Percentiles rank a stretch among this genome's conserved stretches.
phyloP scores from a whole-genome alignment of 805 yeast species.

The Kodamaea lidongshanica region DNA sequence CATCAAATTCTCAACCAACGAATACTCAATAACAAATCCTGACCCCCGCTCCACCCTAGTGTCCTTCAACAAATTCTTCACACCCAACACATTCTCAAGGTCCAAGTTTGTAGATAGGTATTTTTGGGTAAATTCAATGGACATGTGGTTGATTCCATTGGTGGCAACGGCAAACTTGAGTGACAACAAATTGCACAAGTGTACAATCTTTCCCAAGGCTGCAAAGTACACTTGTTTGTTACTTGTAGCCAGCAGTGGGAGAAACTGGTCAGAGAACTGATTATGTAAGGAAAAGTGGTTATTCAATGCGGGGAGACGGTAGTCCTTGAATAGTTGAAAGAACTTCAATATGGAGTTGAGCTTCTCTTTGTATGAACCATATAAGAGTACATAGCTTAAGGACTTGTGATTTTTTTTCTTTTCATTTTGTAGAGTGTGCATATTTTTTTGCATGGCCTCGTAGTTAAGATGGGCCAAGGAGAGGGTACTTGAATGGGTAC shows the following conservation, averaged over 20 bases:
- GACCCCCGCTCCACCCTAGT: not conserved
- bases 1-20: not conserved
- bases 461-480: constrained; percentile 10
- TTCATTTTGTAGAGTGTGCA: constrained; percentile 4
- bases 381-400: constrained; percentile 16
- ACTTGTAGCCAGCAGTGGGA: constrained; percentile 2
- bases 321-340: constrained; percentile 12
- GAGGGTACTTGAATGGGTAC: constrained; percentile 16
- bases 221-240: constrained; percentile 15
- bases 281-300: not conserved
- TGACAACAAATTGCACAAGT: constrained; percentile 11
- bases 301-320: constrained; percentile 5
- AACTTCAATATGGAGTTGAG: constrained; percentile 15
- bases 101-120: constrained; percentile 1
- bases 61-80: constrained; percentile 3
- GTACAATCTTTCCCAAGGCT: constrained; percentile 12
- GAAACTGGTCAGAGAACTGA: no score
- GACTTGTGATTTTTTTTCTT: constrained; percentile 10
- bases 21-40: constrained; percentile 1
- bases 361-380: constrained; percentile 30
- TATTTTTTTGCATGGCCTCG: constrained; percentile 8
- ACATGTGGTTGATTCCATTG: constrained; percentile 15
- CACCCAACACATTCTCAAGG: constrained; percentile 4
- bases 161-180: constrained; percentile 12
- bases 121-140: constrained; percentile 8